Conservation (phyloP, 345 rosid species). For the Leavenworthia alabamica region DNA sequence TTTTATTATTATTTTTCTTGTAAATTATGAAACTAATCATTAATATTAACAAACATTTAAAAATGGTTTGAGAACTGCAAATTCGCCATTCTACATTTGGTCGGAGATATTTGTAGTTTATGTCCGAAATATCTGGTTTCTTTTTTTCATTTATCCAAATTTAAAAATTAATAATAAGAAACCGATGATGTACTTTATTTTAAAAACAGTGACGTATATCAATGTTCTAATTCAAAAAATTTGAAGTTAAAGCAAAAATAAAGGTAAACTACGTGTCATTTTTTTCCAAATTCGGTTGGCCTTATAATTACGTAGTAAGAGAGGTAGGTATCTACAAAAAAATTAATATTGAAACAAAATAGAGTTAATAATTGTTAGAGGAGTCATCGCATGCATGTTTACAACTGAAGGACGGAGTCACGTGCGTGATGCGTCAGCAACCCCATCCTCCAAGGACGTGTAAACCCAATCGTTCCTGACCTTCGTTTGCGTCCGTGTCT, state of each 20-base stretch:
- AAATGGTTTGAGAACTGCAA: too few species aligned
- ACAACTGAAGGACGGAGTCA: neutral
- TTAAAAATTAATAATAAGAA: too few species aligned
- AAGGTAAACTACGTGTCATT: neutral
- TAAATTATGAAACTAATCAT: neutral
- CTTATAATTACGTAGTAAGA: neutral
- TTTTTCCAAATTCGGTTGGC: neutral
- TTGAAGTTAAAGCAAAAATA: neutral
- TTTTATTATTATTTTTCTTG: neutral
- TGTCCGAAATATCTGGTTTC: neutral
- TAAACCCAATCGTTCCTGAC: neutral
- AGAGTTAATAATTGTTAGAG: neutral
- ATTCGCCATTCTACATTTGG: neutral
- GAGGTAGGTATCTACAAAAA: neutral
- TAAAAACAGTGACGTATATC: neutral
- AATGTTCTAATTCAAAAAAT: neutral
- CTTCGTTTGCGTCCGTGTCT: neutral
- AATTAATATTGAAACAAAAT: too few species aligned
- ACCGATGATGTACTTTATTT: neutral
- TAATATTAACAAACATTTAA: too few species aligned
- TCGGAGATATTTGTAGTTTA: too few species aligned
- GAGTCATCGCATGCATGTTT: neutral
- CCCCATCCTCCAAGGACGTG: neutral
- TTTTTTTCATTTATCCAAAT: neutral
- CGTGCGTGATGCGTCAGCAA: constrained; percentile 3